These are phyloP conservation scores for Canna indica DNA, from an alignment of 176 grass and related monocot genomes.

Conservation along the genomic window DNA sequence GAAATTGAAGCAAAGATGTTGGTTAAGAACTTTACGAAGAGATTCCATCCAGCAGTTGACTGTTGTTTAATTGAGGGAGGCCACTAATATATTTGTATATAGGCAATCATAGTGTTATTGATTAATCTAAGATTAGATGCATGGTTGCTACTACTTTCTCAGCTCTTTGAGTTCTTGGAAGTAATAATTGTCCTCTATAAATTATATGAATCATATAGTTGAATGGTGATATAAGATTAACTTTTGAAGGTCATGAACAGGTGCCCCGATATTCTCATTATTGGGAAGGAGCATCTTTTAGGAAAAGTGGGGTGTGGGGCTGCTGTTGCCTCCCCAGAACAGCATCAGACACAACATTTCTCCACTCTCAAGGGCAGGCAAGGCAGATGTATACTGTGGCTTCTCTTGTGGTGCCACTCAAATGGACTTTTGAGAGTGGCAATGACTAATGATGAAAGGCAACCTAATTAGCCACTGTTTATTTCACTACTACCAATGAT, in stretches of 20 bases:
- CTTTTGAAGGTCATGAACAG: not conserved
- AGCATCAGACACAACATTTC: not conserved
- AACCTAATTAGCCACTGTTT: not conserved
- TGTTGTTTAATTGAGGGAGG: not conserved
- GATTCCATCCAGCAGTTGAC: not conserved
- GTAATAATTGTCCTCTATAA: not conserved
- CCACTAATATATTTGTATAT: not conserved
- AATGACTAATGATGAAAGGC: not conserved
- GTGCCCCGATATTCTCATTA: not conserved
- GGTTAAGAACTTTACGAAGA: conserved; percentile 2
- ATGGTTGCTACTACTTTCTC: not conserved
- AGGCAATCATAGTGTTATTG: not conserved
- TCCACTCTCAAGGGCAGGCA: not conserved
- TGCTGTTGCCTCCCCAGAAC: not conserved
- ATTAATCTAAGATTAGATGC: too few species aligned
- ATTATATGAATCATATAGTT: not conserved
- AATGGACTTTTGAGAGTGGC: not conserved
- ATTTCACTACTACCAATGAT: conserved; percentile 1
- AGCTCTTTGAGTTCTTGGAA: not conserved
- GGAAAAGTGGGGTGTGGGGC: not conserved
- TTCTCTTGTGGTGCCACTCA: not conserved
- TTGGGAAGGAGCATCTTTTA: not conserved
- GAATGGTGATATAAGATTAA: not conserved
- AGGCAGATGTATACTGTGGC: not conserved
- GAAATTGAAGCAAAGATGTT: not conserved